Evolutionary conservation across 2,329 filamentous ascomycete genomes (phyloP), one percentile per base, ranked within the genome.

Genomic region (Phyllosticta paracitricarpa): DNA sequence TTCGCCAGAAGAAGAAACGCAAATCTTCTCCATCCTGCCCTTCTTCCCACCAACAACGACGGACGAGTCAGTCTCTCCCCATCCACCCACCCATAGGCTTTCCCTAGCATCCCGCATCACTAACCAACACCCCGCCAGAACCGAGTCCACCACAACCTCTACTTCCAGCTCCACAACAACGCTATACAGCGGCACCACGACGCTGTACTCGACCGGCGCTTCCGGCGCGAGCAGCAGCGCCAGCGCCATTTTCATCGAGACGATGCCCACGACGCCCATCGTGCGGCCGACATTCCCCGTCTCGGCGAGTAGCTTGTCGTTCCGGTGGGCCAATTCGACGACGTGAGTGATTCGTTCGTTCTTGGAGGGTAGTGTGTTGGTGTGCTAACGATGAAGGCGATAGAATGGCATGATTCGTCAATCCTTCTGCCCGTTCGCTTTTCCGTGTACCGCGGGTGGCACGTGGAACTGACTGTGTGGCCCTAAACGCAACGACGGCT

Each of bases 161-260:
- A 61, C 55, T 3, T 30, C 19, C 9, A 22, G 1, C 14, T 57
- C 48, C 14, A 61, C 59, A 9, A n/a, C n/a, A n/a, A 61, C 54
- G 1, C 22, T 57, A 30, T 61, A 22, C 24, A 54, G 30, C 19
- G 59, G 59, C 48, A 61, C 55, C 2, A 57, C 59, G 22, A 61
- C 59, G 6, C 12, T 56, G 4, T 30, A 56, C n/a, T 30, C 28
- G 6, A 30, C 28, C 28, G 28, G 28, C 19, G 4, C 12, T 10
- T 17, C 7, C 52, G 5, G 19, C 19, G 19, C n/a, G 9, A 52
- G 52, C 22, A 63, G 14, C 14, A 51, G 64, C 53, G 63, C 67
- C 2, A n/a, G n/a, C n/a, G 40, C 12, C 17, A 12, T 17, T 12
- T 9, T 4, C 10, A 12, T 40, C 4, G 40, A 17, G 14, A 17